Percentiles rank a stretch among this genome's conserved stretches.
phyloP scores from a whole-genome alignment of 352 stramenopile genomes.

The Phytopythium mirpurense region DNA sequence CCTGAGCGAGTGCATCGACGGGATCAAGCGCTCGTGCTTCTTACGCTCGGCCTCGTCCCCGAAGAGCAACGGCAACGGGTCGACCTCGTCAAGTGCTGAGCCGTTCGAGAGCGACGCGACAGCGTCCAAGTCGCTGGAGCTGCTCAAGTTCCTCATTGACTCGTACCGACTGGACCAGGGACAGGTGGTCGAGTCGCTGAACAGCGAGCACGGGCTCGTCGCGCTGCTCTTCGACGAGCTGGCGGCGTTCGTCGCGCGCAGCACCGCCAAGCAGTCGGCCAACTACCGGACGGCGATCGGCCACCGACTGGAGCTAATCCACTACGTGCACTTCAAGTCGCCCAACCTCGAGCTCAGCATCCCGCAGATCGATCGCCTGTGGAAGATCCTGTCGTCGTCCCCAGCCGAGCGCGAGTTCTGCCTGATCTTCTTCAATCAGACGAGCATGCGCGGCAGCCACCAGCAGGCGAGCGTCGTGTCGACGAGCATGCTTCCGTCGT shows the following conservation, averaged over 20 bases:
- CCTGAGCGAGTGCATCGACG: conserved; percentile 66
- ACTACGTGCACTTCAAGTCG: conserved; percentile 83
- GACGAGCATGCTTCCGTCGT: conserved; percentile 13
- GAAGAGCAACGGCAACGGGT: background rate
- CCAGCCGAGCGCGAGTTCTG: conserved; percentile 75
- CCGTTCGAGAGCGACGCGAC: conserved; percentile 28
- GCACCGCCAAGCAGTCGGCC: conserved; percentile 36
- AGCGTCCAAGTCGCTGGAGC: conserved; percentile 69
- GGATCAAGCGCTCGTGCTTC: conserved; percentile 71
- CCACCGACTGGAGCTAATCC: conserved; percentile 81
- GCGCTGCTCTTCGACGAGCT: conserved; percentile 82
- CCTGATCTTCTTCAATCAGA: conserved; percentile 82
- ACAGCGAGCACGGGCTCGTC: conserved; percentile 68
- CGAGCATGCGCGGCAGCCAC: conserved; percentile 39
- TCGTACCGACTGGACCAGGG: conserved; percentile 72
- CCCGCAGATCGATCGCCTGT: conserved; percentile 69
- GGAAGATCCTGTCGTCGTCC: conserved; percentile 68
- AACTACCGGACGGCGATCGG: conserved; percentile 73
- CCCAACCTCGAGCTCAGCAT: conserved; percentile 70
- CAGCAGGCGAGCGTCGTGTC: conserved; percentile 16
- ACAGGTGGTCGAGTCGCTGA: conserved; percentile 62
- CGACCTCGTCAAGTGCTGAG: conserved; percentile 1
- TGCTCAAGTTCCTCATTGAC: conserved; percentile 86
- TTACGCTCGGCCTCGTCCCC: conserved; percentile 12
- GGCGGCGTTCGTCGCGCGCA: conserved; percentile 65